Base-by-base conservation (phyloP, 2,329 filamentous ascomycete species). In the Chrysoporthe cubensis region DNA sequence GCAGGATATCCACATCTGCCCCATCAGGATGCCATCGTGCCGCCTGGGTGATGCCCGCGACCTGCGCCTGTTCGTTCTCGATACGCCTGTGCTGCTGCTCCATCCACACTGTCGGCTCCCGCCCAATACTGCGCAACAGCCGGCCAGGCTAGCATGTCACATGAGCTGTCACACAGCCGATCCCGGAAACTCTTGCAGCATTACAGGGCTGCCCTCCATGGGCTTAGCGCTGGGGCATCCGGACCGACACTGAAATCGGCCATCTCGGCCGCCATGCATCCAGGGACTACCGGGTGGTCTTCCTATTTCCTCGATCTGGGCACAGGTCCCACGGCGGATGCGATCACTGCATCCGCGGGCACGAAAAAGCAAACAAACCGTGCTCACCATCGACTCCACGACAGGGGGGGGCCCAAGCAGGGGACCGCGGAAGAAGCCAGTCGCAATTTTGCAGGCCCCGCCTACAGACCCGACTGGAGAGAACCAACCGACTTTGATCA, bases 281-380 rank as follows among this genome's bases (percentile, higher is more conserved):
- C 34, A 40, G 18, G 9, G 54, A 18, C 54, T 40, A 14, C 16
- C 54, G 32, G 34, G n/a, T 37, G 14, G 32, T 21, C 8, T 40
- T 57, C 14, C 54, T 57, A 18, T 40, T 37, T 26, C 34, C 54
- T 57, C 54, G 5, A 16, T 34, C 13, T 42, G 18, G 3, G 14
- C 5, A n/a, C 26, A 34, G 32, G n/a, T 46, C 43, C 43, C 13
- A 26, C 32, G 40, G 7, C 21, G 60, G 61, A 52, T 50, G 61
- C n/a, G 7, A n/a, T 37, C 59, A 52, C 46, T 43, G n/a, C 34
- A 40, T 63, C 61, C 61, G 46, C 61, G 61, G 34, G 32, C n/a
- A 42, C 13, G 37, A 63, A 62, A 50, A 63, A 63, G 61, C 48
- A 63, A 54, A 11, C 40, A 13, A 14, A 42, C n/a, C n/a, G 40